These are phyloP conservation scores for Grosmannia serpens DNA, from an alignment of 2,329 filamentous ascomycete genomes.

Conservation along the genomic window DNA sequence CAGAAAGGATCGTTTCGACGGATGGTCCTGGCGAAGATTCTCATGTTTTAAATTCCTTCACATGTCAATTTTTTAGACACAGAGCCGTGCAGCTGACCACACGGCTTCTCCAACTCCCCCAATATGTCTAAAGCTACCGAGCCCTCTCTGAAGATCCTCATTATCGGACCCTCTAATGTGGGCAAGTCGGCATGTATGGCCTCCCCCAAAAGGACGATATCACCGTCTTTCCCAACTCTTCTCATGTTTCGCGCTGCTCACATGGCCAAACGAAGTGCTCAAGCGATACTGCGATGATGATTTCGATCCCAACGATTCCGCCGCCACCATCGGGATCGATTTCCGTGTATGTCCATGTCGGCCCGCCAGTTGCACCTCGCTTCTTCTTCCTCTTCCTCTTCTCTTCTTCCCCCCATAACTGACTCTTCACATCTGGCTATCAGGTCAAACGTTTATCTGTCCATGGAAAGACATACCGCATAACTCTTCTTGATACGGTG, in stretches of 20 bases:
- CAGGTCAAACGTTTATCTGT: constrained; percentile 42
- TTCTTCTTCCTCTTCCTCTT: neutral
- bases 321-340: constrained; percentile 46
- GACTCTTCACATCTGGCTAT: neutral
- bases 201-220: neutral
- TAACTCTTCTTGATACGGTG: constrained; percentile 42
- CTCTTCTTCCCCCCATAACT: neutral
- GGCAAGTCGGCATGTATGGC: constrained; percentile 42
- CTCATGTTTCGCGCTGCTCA: neutral
- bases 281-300: constrained; percentile 45
- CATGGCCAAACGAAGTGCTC: constrained; percentile 27
- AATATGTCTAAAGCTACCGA: constrained; percentile 28
- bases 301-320: constrained; percentile 41
- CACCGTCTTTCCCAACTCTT: neutral
- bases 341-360: constrained; percentile 33
- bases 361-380: neutral
- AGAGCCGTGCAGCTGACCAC: neutral
- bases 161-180: constrained; percentile 44
- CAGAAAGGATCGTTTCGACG: neutral
- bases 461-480: constrained; percentile 36
- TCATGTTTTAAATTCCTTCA: neutral
- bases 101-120: neutral
- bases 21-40: neutral
- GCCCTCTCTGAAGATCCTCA: constrained; percentile 39
- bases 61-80: neutral